Evolutionary conservation across 768 basidiomycete species (phyloP).

Genomic region (Tulasnella sp.): DNA sequence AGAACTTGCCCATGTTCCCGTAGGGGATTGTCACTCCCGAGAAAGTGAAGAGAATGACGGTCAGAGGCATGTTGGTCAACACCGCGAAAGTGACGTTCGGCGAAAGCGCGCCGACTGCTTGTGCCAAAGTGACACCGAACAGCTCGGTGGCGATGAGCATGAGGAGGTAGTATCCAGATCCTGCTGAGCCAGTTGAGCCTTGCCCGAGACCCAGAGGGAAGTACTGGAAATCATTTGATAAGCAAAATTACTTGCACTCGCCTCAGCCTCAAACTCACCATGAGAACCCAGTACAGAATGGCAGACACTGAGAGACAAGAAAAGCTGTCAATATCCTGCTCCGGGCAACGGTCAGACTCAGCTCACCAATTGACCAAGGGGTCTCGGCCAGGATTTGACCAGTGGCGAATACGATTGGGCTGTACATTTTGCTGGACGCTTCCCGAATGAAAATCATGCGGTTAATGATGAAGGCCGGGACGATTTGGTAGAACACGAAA

Average conservation of each 20-base stretch:
- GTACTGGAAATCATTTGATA: conserved; percentile 29
- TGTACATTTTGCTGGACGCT: conserved; percentile 78
- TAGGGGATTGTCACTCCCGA: conserved; percentile 75
- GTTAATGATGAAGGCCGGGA: conserved; percentile 75
- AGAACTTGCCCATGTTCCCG: conserved; percentile 54
- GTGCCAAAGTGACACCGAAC: conserved; percentile 57
- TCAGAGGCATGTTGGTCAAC: conserved; percentile 31
- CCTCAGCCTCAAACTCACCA: background rate
- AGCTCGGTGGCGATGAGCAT: conserved; percentile 63
- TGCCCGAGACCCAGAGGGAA: conserved; percentile 63
- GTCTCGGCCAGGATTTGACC: conserved; percentile 75
- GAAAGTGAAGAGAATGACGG: conserved; percentile 41
- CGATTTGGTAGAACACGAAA: conserved; percentile 70
- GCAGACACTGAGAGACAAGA: conserved; percentile 41
- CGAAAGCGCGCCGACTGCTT: conserved; percentile 63
- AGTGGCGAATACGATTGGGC: conserved; percentile 74
- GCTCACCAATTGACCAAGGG: conserved; percentile 49
- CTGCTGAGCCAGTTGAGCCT: conserved; percentile 50
- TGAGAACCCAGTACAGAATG: conserved; percentile 60
- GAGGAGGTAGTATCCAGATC: conserved; percentile 64
- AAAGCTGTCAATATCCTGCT: background rate
- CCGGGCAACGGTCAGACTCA: background rate
- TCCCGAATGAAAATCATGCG: conserved; percentile 47
- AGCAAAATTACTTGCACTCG: background rate
- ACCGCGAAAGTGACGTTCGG: conserved; percentile 58